Evolutionary conservation across 768 basidiomycete species (phyloP).

Genomic region (Trametopsis cervina): DNA sequence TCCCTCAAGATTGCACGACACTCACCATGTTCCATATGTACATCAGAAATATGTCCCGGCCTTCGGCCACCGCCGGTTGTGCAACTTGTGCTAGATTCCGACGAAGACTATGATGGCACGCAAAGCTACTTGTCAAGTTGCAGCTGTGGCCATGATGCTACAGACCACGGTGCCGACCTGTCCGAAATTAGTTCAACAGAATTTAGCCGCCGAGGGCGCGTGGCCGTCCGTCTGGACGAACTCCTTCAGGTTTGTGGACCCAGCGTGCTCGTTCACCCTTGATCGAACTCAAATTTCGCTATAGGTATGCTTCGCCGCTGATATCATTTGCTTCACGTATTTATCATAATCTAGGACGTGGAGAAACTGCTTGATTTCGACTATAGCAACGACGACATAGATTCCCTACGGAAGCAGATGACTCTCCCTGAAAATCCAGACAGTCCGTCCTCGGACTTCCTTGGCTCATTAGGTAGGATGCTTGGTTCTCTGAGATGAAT

Average conservation of each 20-base stretch:
- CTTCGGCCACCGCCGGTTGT: constrained; percentile 57
- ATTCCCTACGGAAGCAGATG: constrained; percentile 68
- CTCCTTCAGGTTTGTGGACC: constrained; percentile 56
- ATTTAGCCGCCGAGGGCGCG: constrained; percentile 62
- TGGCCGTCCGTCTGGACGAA: constrained; percentile 79
- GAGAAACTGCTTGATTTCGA: constrained; percentile 75
- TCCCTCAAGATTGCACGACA: constrained; percentile 82
- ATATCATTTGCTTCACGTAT: neutral
- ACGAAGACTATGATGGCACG: constrained; percentile 57
- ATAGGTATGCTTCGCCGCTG: neutral
- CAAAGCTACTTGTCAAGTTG: constrained; percentile 52
- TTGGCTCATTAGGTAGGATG: constrained; percentile 51
- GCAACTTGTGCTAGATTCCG: constrained; percentile 54
- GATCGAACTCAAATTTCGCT: neutral
- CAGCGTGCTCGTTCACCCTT: too few relatives aligned
- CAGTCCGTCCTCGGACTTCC: constrained; percentile 37
- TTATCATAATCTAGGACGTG: constrained; percentile 47
- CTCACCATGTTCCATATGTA: constrained; percentile 60
- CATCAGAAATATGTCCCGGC: constrained; percentile 47
- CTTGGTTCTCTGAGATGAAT: constrained; percentile 8
- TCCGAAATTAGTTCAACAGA: constrained; percentile 50
- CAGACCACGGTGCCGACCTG: constrained; percentile 62
- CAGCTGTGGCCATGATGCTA: constrained; percentile 60
- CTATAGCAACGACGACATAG: constrained; percentile 65
- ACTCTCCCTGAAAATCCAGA: constrained; percentile 41